Base-by-base conservation (phyloP, 139 green algal species). In the Yamagishiella unicocca region DNA sequence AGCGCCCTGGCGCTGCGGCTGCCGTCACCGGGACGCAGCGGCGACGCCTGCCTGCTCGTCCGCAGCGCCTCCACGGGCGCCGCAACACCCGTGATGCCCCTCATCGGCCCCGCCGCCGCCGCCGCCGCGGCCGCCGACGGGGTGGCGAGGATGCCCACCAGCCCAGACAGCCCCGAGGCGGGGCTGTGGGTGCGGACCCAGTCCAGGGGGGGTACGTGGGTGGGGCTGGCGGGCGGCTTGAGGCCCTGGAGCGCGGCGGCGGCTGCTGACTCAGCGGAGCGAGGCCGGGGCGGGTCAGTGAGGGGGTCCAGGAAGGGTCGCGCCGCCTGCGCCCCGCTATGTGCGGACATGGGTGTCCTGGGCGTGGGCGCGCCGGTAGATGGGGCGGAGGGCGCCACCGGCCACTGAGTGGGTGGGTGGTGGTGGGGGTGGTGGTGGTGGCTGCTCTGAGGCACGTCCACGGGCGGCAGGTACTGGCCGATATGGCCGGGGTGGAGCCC, bases 131-230 rank as follows among this genome's bases (percentile, higher is more conserved):
- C 61, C 27, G 45, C 31, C 17, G 40, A 5, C 8, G 79, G 61
- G 14, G 79, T 85, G 2, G 66, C 64, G 79, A 61, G 61, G 33
- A 85, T 85, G 19, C 79, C 40, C 29, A 45, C 21, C 22, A 85
- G n/a, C 29, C 79, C 79, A 10, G 45, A 22, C 61, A 85, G 43
- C 4, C 79, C 79, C 12, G 29, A 25, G 29, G 22, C 21, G 1
- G 61, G 61, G 61, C 42, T 85, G 40, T 46, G 61, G 2, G n/a
- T 2, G 7, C 62, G 62, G 24, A 64, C n/a, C 79, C 79, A 85
- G 29, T 75, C 61, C 61, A 85, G 17, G 1, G 61, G 58, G 42
- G 61, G n/a, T n/a, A 31, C 58, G 33, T 4, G 6, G 27, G 35
- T 21, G 71, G 66, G n/a, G 66, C 66, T 45, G 7, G 8, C 66